A percentile compares a stretch with the other conserved stretches of the same genome.
Conservation (phyloP, 2,329 filamentous ascomycete genomes). For the Chalaropsis thielavioides region DNA sequence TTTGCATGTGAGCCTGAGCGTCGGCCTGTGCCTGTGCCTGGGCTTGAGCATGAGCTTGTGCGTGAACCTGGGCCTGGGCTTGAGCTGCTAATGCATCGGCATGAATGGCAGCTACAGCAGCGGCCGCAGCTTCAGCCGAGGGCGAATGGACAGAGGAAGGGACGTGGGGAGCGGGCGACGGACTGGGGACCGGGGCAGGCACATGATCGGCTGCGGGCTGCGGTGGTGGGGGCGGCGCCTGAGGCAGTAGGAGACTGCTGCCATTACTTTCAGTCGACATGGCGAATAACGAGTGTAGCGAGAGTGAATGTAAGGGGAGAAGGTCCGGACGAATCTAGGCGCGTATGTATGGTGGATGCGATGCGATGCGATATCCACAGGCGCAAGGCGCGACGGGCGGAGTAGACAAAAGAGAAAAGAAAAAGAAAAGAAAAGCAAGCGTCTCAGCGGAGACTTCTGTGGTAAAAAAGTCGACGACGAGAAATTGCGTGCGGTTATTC, state of each 20-base stretch:
- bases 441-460: background rate
- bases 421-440: no score
- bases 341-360: conserved; percentile 1
- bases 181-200: background rate
- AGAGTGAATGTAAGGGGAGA: no score
- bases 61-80: conserved; percentile 17
- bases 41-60: background rate
- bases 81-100: conserved; percentile 29
- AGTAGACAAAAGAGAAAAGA: background rate
- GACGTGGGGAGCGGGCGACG: conserved; percentile 23
- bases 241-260: conserved; percentile 19
- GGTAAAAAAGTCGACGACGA: background rate
- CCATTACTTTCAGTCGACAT: conserved; percentile 36
- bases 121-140: conserved; percentile 13
- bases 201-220: conserved; percentile 19
- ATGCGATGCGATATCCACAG: conserved; percentile 3
- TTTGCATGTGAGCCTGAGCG: conserved; percentile 2
- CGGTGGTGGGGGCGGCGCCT: conserved; percentile 38
- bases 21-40: background rate
- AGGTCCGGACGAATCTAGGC: background rate
- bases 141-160: conserved; percentile 24
- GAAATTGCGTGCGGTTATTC: background rate
- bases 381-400: conserved; percentile 13
- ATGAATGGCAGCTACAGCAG: conserved; percentile 24
- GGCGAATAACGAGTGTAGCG: conserved; percentile 20